A percentile compares a stretch with the other conserved stretches of the same genome.
phyloP scores from a whole-genome alignment of 208 protist species.

The Trypanosoma scelopori region DNA sequence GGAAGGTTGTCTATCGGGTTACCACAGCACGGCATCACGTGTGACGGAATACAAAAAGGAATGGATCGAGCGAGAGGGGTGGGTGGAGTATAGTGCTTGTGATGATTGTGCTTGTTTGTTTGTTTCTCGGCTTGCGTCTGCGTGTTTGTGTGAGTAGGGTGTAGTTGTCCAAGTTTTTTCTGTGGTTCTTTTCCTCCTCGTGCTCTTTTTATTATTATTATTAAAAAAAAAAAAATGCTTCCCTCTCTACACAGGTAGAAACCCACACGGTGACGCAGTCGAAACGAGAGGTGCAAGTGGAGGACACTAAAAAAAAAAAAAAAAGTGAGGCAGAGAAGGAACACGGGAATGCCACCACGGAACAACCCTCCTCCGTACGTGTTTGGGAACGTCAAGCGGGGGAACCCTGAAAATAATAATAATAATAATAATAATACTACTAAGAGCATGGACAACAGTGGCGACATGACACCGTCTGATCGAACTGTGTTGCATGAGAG shows the following conservation, averaged over 20 bases:
- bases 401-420: constrained; percentile 17
- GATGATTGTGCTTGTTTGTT: constrained; percentile 17
- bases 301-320: constrained; percentile 24
- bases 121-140: too few relatives aligned
- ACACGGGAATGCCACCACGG: constrained; percentile 12
- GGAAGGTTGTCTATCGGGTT: constrained; percentile 13
- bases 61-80: background rate
- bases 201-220: background rate
- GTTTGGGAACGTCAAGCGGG: constrained; percentile 10
- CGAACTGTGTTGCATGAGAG: constrained; percentile 1
- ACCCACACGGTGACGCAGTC: too few relatives aligned
- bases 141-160: background rate
- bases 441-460: background rate
- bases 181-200: background rate
- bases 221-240: background rate
- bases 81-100: constrained; percentile 12
- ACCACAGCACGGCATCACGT: background rate
- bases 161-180: too few relatives aligned
- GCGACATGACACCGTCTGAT: background rate
- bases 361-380: background rate
- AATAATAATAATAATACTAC: constrained; percentile 11
- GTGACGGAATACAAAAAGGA: background rate
- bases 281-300: constrained; percentile 1
- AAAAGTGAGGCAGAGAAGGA: constrained; percentile 6
- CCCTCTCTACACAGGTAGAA: too few relatives aligned